Percentiles rank a stretch among this genome's conserved stretches.
Evolutionary conservation across 2,329 filamentous ascomycete species (phyloP).

Genomic region (Talaromyces sp.): DNA sequence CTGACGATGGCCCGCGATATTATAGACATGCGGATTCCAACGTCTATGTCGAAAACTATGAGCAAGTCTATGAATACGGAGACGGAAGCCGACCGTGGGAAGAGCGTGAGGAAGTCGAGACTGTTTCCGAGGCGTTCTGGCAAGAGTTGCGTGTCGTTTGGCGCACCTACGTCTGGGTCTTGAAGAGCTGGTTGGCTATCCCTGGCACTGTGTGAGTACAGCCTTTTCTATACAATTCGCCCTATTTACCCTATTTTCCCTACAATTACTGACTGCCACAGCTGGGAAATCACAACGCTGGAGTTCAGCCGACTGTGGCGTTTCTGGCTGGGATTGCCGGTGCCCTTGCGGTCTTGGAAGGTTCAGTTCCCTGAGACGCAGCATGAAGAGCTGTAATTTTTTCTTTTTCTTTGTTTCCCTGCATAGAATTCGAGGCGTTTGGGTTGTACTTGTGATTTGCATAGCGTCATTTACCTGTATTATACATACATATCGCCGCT

Average conservation of each 20-base stretch:
- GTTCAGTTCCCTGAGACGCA: constrained; percentile 37
- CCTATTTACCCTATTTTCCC: not conserved
- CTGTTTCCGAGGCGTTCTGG: constrained; percentile 54
- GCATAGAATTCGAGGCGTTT: constrained; percentile 9
- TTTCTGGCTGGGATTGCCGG: constrained; percentile 59
- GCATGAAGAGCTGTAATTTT: constrained; percentile 13
- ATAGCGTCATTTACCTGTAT: constrained; percentile 8
- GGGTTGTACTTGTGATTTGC: constrained; percentile 2
- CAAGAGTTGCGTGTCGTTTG: constrained; percentile 61
- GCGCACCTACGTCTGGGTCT: constrained; percentile 59
- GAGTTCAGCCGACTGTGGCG: constrained; percentile 54
- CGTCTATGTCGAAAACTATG: constrained; percentile 35
- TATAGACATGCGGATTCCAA: constrained; percentile 29
- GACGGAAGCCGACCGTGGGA: constrained; percentile 28
- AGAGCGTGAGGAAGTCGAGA: constrained; percentile 32
- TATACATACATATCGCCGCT: not conserved
- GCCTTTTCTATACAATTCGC: too few species aligned
- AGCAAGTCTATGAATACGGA: constrained; percentile 41
- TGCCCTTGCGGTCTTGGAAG: constrained; percentile 53
- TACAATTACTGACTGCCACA: constrained; percentile 19
- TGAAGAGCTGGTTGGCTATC: constrained; percentile 64
- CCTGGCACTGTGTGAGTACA: constrained; percentile 66
- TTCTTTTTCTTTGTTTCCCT: not conserved
- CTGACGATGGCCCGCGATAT: constrained; percentile 12
- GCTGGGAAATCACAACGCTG: constrained; percentile 47